Evolutionary conservation across 108 stramenopile species (phyloP), one percentile per base, ranked within the genome.

Genomic region (Nitzschia palea): DNA sequence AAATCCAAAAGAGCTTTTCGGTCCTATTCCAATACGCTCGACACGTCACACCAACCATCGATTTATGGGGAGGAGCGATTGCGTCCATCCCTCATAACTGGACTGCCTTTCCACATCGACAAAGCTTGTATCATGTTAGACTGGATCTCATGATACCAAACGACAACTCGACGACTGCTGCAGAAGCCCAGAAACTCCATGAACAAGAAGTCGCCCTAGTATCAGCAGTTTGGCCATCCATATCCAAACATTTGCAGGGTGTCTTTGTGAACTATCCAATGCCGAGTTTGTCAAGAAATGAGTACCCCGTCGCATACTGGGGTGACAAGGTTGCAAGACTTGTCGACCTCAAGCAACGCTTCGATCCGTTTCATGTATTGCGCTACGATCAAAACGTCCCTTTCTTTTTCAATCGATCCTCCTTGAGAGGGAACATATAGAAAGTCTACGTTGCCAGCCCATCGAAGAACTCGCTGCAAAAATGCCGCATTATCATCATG

Each of bases 11-110:
- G 27, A 55, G 31, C 44, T 34, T 73, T 44, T 25, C 27, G 18
- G 56, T 34, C 12, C 2, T 66, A 50, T 58, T 59, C 28, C 9
- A 26, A 26, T 60, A 61, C 26, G 35, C 36, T 30, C 44, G 26
- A 3, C 42, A 32, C 22, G 17, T 67, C 4, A 29, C 36, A 17
- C 66, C 48, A 26, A 35, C 31, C 5, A 47, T 73, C 28, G 72
- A 73, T 18, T 53, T 73, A 2, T 73, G 72, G 72, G 72, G 72
- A 47, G 72, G 72, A 25, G 72, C 72, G n/a, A 73, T 73, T 20
- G 65, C 72, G 14, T 20, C 66, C 17, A 44, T 55, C 15, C 36
- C 65, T 18, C 18, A 32, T 29, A 73, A 67, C 55, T 55, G 42
- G 4, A 67, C 72, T 14, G 67, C 59, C 54, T 75, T 75, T 56